Conservation (phyloP, 805 yeast species). For the Isabelozyma rhagii region DNA sequence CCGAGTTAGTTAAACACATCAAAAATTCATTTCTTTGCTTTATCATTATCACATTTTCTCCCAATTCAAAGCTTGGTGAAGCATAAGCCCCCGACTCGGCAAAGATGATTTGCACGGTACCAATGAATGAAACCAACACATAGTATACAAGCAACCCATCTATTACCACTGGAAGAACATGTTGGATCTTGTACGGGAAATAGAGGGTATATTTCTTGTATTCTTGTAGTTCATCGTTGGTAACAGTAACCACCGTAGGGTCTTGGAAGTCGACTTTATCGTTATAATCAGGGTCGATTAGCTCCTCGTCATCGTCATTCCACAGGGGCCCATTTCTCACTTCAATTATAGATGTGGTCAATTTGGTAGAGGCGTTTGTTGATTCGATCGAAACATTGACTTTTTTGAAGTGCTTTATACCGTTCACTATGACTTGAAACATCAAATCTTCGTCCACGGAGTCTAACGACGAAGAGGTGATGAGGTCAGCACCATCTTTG, state of each 20-base stretch:
- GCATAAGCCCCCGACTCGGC: constrained; percentile 44
- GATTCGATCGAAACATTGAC: not conserved
- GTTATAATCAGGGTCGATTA: constrained; percentile 27
- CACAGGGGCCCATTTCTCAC: constrained; percentile 41
- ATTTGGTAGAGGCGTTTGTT: constrained; percentile 9
- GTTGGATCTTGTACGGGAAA: constrained; percentile 47
- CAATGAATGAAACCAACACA: constrained; percentile 57
- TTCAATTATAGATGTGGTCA: constrained; percentile 31
- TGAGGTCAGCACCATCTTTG: constrained; percentile 16
- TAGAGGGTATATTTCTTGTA: constrained; percentile 34
- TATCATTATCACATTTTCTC: constrained; percentile 41
- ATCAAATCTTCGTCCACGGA: constrained; percentile 33
- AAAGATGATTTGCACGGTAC: constrained; percentile 46
- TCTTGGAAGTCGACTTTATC: constrained; percentile 43
- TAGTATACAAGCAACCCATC: constrained; percentile 38
- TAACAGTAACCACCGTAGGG: constrained; percentile 44
- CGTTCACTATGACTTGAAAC: constrained; percentile 34
- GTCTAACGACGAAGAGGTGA: constrained; percentile 25
- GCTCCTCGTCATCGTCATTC: constrained; percentile 38
- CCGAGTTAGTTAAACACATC: constrained; percentile 48
- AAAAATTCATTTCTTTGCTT: constrained; percentile 30
- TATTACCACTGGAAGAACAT: constrained; percentile 39
- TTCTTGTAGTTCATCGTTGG: constrained; percentile 32
- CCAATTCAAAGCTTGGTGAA: constrained; percentile 51
- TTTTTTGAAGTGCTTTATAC: constrained; percentile 21